Base-by-base conservation (phyloP, 2,329 filamentous ascomycete genomes). In the Talaromyces rugulosus region DNA sequence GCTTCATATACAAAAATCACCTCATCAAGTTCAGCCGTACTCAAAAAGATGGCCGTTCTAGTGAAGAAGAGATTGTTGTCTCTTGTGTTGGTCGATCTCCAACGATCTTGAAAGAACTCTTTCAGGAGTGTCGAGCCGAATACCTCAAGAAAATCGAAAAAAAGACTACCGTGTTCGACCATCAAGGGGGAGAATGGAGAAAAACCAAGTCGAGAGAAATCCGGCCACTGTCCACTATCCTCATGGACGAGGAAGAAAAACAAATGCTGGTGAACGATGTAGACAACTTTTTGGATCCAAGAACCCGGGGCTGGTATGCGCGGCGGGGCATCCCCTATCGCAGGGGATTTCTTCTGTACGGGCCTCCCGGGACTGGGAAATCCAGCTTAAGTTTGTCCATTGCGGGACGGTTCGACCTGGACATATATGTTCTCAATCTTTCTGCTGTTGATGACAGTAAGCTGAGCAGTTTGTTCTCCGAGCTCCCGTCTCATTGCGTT, bases 251-350 rank as follows among this genome's bases (percentile, higher is more conserved):
- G 11, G n/a, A 18, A 57, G 36, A 40, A 27, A 57, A 57, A 16
- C 28, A 44, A 40, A 27, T 28, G 5, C 11, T 57, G 8, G 28
- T 57, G 18, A 14, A 44, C 14, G 33, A 57, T 57, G 44, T 57
- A 27, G 30, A 44, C 30, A 8, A 47, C 30, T 57, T 57, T 30
- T 36, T 57, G 6, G n/a, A 57, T 31, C 11, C 28, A 67, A 58
- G 66, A 66, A 69, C 68, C 12, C 56, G 65, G 30, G 59, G 65
- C 53, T 96, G 91, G 91, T 96, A 96, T 57, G 69, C 87, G 0
- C 89, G 90, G 66, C 84, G 91, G 9, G 92, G 92, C 0, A 94
- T 96, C 36, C 91, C 92, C 0, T 95, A 96, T 72, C 85, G 91
- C 16, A 83, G 91, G 4, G 92, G 92, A 0, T 96, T 95, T 69